These are phyloP conservation scores for Cicer bijugum DNA, from an alignment of 306 rosid species.

Conservation along the genomic window DNA sequence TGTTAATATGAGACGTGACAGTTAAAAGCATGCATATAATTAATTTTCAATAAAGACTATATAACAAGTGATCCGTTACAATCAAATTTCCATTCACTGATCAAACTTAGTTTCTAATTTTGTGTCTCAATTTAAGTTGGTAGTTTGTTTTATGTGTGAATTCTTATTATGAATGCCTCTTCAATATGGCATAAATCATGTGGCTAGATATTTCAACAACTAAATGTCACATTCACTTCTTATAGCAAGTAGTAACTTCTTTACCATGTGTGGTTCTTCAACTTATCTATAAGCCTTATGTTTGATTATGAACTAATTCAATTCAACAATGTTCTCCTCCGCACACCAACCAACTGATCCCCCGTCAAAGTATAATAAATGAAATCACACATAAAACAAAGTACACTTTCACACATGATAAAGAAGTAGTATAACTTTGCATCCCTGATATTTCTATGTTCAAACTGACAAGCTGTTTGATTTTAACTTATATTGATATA, in stretches of 20 bases:
- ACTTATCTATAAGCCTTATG: constrained; percentile 10
- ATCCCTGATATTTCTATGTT: constrained; percentile 5
- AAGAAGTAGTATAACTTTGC: background rate
- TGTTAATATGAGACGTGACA: background rate
- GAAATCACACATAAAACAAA: background rate
- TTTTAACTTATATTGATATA: constrained; percentile 44
- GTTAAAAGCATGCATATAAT: constrained; percentile 8
- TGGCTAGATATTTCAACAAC: constrained; percentile 18
- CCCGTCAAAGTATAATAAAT: constrained; percentile 8
- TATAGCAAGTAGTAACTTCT: background rate
- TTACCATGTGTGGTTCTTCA: constrained; percentile 9
- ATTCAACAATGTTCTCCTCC: background rate
- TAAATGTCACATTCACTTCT: background rate
- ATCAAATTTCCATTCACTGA: constrained; percentile 18
- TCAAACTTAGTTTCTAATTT: constrained; percentile 31
- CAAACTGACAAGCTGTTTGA: background rate
- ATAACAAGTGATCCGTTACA: constrained; percentile 16
- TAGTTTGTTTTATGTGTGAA: background rate
- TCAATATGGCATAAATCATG: background rate
- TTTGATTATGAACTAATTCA: constrained; percentile 26
- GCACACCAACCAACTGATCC: background rate
- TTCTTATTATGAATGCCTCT: background rate
- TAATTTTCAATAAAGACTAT: constrained; percentile 19
- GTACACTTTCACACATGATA: background rate
- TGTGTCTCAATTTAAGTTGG: constrained; percentile 21